These are phyloP conservation scores for Chiua sp. DNA, from an alignment of 1,284 basidiomycete genomes.

Conservation along the genomic window DNA sequence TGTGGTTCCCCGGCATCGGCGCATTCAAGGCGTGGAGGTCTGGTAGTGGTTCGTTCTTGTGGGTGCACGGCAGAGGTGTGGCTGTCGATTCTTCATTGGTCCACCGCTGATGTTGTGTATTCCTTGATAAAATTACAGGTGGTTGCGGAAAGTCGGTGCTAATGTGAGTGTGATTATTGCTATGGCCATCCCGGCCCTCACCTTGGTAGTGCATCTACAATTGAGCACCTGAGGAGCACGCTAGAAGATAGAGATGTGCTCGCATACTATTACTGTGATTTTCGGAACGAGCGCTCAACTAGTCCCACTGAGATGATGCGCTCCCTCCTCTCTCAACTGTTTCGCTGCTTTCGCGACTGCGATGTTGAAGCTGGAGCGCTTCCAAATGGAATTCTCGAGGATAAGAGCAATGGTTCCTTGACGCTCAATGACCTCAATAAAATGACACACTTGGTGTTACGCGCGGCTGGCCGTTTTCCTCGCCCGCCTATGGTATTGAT, in stretches of 20 bases:
- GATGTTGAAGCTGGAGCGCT: background rate
- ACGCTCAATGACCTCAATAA: background rate
- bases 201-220: background rate
- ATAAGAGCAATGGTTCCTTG: background rate
- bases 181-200: background rate
- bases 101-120: background rate
- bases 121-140: background rate
- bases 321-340: background rate
- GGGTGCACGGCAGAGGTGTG: constrained; percentile 1
- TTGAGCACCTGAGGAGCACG: background rate
- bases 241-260: background rate
- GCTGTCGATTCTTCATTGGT: background rate
- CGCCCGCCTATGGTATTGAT: background rate
- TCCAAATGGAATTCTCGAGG: background rate
- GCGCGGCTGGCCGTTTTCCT: background rate
- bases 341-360: background rate
- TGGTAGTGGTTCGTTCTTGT: background rate
- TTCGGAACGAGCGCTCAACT: background rate
- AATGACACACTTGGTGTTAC: background rate
- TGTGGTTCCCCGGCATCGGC: background rate
- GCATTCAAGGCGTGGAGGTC: background rate
- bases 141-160: constrained; percentile 1
- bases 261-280: constrained; percentile 2
- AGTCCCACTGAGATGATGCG: background rate
- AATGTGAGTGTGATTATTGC: background rate